Base-by-base conservation (phyloP, 169 alveolate genomes). In the Eimeria falciformis region DNA sequence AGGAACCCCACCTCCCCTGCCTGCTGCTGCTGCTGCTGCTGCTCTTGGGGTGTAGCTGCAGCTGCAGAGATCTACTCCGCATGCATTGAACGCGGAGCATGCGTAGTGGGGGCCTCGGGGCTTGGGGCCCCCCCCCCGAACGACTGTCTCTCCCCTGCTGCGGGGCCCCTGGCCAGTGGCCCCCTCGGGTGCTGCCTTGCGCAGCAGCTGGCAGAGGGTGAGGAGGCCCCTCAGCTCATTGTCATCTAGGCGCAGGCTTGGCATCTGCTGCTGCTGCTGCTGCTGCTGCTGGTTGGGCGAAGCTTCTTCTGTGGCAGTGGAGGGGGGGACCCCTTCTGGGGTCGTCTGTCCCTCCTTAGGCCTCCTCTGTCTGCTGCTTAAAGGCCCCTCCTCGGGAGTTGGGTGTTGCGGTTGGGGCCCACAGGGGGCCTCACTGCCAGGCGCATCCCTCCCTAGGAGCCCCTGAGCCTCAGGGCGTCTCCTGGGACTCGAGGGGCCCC, bases 171-270 rank as follows among this genome's bases (percentile, higher is more conserved):
- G 73, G 53, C 75, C 89, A 5, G 56, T 5, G 56, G 47, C 33
- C 40, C 89, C 89, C 27, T 79, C 89, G 7, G 75, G 55, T 40
- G 89, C 55, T 12, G 53, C 18, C 53, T 79, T 79, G 75, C 75
- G 53, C 55, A 79, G 40, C 18, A 79, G 89, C 75, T 79, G 89
- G 53, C 89, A 79, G 21, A 79, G 89, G 25, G 89, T 53, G 55
- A 79, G 21, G 55, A 79, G 53, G 11, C 89, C 73, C 55, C 89
- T 79, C 75, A 79, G 18, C 33, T 79, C 89, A 45, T 79, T 73
- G 23, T 79, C 89, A 79, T 55, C 89, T 3, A 79, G 89, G 56
- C 40, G 69, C 89, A 79, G 75, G 33, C 33, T 79, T 21, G 33
- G 87, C 12, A 47, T 66, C 69, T 25, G 89, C 89, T 29, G 53